Evolutionary conservation across 2,329 filamentous ascomycete genomes (phyloP), one percentile per base, ranked within the genome.

Genomic region (Fusarium sp.): DNA sequence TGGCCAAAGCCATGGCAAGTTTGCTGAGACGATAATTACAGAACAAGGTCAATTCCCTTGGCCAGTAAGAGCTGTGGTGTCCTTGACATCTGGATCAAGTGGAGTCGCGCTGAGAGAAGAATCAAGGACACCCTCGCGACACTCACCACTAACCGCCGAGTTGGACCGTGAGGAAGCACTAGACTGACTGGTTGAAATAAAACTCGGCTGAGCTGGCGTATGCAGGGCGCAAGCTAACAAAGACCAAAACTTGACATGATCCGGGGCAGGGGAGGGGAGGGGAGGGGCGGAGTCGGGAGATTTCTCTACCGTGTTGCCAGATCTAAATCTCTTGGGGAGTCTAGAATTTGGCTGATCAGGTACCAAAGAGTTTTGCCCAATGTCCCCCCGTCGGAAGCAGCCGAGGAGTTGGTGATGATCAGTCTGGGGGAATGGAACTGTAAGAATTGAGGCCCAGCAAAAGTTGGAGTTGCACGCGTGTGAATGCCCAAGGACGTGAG

Each of bases 371-470:
- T 31, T 36, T 52, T 65, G 55, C 67, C 66, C 57, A 69, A 67
- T 52, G 29, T 25, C 23, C 23, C 21, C 23, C 23, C 23, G 23
- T 62, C 57, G 61, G 56, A 43, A 56, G 49, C 50, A 57, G 46
- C 63, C 65, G 66, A 70, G 51, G 55, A 10, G 37, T 57, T 51
- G 32, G 39, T 19, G 62, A 59, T 67, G 68, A 70, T 70, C 68
- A 59, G 47, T 62, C 51, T 57, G 59, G 62, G 53, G 53, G 63
- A 59, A 44, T 25, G 42, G 4, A 2, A 42, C 11, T 29, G 27
- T 29, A 19, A 19, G 19, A 19, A 4, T 19, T 19, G 23, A 32
- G 45, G 49, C 39, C 41, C 37, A 47, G 49, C 15, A 25, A 6
- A 25, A 23, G 29, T 43, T 58, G 53, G 38, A 32, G 46, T 57